Percentiles rank a stretch among this genome's conserved stretches.
These are phyloP conservation scores for Rhizopogon vinicolor DNA, from an alignment of 768 basidiomycete species.

Conservation along the genomic window DNA sequence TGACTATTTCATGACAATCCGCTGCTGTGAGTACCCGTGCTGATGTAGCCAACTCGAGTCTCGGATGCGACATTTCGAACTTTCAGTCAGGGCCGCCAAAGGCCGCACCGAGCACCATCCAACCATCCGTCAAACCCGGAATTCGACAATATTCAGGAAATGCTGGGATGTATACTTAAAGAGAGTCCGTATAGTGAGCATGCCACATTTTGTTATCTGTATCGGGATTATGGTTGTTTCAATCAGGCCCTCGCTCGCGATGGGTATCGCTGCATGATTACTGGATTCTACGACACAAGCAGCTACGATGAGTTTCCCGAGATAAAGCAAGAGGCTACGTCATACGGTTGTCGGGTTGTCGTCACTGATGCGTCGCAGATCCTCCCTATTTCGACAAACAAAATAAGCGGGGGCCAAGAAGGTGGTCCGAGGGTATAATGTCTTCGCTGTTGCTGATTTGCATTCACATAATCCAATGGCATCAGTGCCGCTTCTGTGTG, in stretches of 20 bases:
- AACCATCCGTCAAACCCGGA: constrained; percentile 12
- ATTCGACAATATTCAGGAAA: constrained; percentile 7
- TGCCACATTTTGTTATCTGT: too few relatives aligned
- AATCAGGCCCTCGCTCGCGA: constrained; percentile 18
- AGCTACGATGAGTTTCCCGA: too few relatives aligned
- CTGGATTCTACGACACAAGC: too few relatives aligned
- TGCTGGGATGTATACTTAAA: neutral
- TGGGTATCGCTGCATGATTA: constrained; percentile 14
- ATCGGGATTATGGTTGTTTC: too few relatives aligned
- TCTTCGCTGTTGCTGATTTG: neutral
- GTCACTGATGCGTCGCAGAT: neutral
- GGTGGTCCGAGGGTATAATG: neutral
- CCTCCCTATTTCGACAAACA: neutral
- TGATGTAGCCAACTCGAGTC: too few relatives aligned
- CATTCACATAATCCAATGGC: neutral
- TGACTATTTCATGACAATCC: too few relatives aligned
- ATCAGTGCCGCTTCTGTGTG: constrained; percentile 7
- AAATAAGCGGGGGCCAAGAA: neutral
- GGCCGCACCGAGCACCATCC: constrained; percentile 16
- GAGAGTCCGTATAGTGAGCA: neutral
- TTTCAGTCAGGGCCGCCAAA: constrained; percentile 10
- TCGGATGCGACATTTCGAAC: too few relatives aligned
- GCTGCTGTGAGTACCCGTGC: too few relatives aligned
- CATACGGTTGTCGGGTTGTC: neutral
- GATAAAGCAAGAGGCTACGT: too few relatives aligned